Evolutionary conservation across 176 grass and related monocot species (phyloP).

Genomic region (Musa itinerans): DNA sequence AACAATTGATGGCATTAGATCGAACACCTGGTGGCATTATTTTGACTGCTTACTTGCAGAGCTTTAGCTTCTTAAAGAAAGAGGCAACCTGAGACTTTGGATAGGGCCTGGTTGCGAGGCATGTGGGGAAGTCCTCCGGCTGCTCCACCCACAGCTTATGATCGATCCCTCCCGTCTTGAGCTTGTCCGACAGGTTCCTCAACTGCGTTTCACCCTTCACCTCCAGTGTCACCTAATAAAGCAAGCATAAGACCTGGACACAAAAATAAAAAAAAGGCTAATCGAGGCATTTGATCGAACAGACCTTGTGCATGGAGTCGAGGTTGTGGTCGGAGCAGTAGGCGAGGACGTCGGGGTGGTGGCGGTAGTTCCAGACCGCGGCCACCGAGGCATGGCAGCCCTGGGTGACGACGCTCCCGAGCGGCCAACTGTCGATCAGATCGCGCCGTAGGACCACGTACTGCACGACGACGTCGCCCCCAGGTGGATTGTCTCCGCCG

Average conservation of each 20-base stretch:
- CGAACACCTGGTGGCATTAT: not conserved
- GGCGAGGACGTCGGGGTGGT: conserved; percentile 54
- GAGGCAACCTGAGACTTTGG: conserved; percentile 61
- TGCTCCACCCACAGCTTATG: conserved; percentile 91
- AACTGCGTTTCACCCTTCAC: conserved; percentile 82
- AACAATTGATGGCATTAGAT: too few species aligned
- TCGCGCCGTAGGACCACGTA: conserved; percentile 90
- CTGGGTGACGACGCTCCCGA: conserved; percentile 80
- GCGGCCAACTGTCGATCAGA: conserved; percentile 74
- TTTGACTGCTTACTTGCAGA: conserved; percentile 45
- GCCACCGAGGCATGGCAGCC: conserved; percentile 79
- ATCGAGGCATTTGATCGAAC: conserved; percentile 55
- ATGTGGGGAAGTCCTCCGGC: conserved; percentile 73
- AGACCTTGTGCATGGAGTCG: conserved; percentile 83
- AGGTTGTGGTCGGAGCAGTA: conserved; percentile 58
- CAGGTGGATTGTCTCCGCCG: not conserved
- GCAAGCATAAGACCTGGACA: not conserved
- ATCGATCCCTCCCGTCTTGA: conserved; percentile 38
- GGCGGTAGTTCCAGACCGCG: conserved; percentile 48
- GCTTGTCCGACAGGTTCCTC: conserved; percentile 66
- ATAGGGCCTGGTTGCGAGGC: conserved; percentile 69
- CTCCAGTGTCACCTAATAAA: conserved; percentile 65
- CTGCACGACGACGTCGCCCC: conserved; percentile 55
- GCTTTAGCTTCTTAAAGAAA: conserved; percentile 92
- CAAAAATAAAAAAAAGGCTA: not conserved